A percentile compares a stretch with the other conserved stretches of the same genome.
Evolutionary conservation across 2,329 filamentous ascomycete species (phyloP).

Genomic region (Chrysoporthe deuterocubensis): DNA sequence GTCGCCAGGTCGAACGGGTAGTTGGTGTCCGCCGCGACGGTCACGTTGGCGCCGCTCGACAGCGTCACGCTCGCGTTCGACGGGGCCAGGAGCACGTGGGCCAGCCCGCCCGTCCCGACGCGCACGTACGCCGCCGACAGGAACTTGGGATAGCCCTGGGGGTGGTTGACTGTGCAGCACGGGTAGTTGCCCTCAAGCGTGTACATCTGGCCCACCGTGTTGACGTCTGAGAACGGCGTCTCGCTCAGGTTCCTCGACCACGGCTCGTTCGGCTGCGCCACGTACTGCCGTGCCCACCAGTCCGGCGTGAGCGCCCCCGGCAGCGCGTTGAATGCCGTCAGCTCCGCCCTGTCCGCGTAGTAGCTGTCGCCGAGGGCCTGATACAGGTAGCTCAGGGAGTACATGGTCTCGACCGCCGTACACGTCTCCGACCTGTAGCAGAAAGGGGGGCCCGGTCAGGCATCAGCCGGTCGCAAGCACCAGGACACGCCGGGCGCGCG

Average conservation of each 20-base stretch:
- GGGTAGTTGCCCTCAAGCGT: slow-evolving; percentile 26
- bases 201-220: slow-evolving; percentile 25
- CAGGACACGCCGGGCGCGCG: too few species aligned
- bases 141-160: slow-evolving; percentile 25
- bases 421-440: slow-evolving; percentile 17
- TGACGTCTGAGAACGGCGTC: slow-evolving; percentile 24
- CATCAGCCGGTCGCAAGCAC: background rate
- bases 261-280: slow-evolving; percentile 21
- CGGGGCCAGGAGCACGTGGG: slow-evolving; percentile 54
- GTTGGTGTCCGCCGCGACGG: slow-evolving; percentile 49
- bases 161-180: slow-evolving; percentile 25
- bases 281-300: slow-evolving; percentile 23
- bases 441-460: background rate
- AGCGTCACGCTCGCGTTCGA: slow-evolving; percentile 45
- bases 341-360: slow-evolving; percentile 21
- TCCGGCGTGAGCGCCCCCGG: slow-evolving; percentile 15
- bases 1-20: slow-evolving; percentile 47
- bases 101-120: slow-evolving; percentile 11
- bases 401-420: slow-evolving; percentile 25
- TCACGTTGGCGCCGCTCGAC: slow-evolving; percentile 40
- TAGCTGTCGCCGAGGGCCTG: slow-evolving; percentile 19
- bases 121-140: slow-evolving; percentile 17
- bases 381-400: slow-evolving; percentile 24
- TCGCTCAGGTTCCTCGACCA: slow-evolving; percentile 22
- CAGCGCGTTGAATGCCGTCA: slow-evolving; percentile 22